Base-by-base conservation (phyloP, 2,329 filamentous ascomycete genomes). In the Chrysoporthe puriensis region DNA sequence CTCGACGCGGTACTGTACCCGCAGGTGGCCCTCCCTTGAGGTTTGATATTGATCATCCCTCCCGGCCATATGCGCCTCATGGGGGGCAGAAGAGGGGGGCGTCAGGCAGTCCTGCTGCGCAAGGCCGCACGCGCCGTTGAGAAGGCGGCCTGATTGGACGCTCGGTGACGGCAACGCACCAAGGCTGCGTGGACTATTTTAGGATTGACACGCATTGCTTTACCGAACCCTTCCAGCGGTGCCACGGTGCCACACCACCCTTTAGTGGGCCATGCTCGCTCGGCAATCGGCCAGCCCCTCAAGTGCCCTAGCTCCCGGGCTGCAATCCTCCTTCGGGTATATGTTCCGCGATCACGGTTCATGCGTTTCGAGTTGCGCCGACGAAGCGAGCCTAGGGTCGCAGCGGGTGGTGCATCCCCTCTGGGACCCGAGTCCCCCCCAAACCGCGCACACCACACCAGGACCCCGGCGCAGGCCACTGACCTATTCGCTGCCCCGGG, bases 271-370 rank as follows among this genome's bases (percentile, higher is more conserved):
- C 48, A 63, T 34, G 50, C 62, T 57, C 40, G 43, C 63, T 69
- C 67, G 67, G 67, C 65, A 69, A 69, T 69, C 64, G 67, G 67
- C 67, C 67, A 48, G 56, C 67, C 50, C 63, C 34, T 57, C 58
- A 59, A 26, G 42, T 44, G 34, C 62, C 62, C 40, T 67, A 54
- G 61, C 62, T 56, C 52, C 61, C 67, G 67, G 67, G 13, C 59
- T 36, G 50, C 13, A 58, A 65, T 62, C 43, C 66, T 64, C 62
- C 61, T 64, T 69, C 64, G 26, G 67, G 67, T 54, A 67, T 48
- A 52, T 67, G 43, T 58, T 64, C 67, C 65, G 64, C 62, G 34
- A 44, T 67, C 67, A 67, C 64, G 66, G 66, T 69, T 63, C n/a
- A 62, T 60, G 67, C 52, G 67, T 69, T 69, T 69, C 50, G 67